phyloP scores from a whole-genome alignment of 371 early-diverging fungal species.

The Catenaria anguillulae region DNA sequence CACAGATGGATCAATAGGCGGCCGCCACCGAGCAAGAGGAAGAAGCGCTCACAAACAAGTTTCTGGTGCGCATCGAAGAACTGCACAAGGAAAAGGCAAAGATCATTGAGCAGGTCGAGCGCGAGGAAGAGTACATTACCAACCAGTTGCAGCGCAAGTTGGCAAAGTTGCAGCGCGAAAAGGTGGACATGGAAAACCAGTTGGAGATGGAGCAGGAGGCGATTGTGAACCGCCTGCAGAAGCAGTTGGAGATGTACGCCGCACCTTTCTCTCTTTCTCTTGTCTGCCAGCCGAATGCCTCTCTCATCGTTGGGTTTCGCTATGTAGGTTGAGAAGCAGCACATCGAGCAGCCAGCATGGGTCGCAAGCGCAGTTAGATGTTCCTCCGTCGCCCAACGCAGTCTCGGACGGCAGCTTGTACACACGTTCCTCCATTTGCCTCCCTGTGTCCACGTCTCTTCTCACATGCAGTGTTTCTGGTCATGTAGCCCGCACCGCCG shows the following conservation, averaged over 20 bases:
- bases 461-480: too few relatives aligned
- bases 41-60: conserved; percentile 48
- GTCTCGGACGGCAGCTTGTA: too few relatives aligned
- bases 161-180: conserved; percentile 55
- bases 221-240: conserved; percentile 54
- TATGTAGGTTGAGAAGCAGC: conserved; percentile 13
- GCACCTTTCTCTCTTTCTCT: not conserved
- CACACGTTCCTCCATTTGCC: too few relatives aligned
- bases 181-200: conserved; percentile 61
- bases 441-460: too few relatives aligned
- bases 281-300: not conserved
- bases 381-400: too few relatives aligned
- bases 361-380: too few relatives aligned
- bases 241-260: conserved; percentile 32
- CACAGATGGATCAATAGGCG: conserved; percentile 26
- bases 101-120: conserved; percentile 46
- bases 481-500: too few relatives aligned
- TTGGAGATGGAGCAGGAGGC: conserved; percentile 73
- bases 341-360: too few relatives aligned
- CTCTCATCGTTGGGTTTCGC: conserved; percentile 25
- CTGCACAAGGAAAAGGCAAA: conserved; percentile 56
- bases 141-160: conserved; percentile 58
- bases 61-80: conserved; percentile 45
- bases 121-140: conserved; percentile 57
- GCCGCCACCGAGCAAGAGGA: conserved; percentile 52